These are phyloP conservation scores for Pseudoturritis turrita DNA, from an alignment of 345 rosid genomes.

Conservation along the genomic window DNA sequence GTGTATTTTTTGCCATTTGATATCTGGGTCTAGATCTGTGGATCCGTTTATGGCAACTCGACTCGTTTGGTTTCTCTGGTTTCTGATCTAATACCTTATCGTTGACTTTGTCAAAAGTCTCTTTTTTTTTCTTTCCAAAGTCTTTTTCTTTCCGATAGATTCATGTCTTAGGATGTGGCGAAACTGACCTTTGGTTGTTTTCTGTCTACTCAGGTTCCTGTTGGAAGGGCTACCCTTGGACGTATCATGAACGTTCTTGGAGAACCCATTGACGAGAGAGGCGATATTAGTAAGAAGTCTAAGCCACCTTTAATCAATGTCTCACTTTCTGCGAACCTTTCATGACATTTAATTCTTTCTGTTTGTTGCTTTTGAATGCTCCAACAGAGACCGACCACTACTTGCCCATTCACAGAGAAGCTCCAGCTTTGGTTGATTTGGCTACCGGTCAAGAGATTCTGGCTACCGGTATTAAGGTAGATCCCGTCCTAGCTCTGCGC, in stretches of 20 bases:
- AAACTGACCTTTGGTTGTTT: neutral
- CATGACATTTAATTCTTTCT: neutral
- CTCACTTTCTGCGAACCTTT: neutral
- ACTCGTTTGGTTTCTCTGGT: neutral
- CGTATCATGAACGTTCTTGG: constrained; percentile 98
- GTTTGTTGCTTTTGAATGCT: no score
- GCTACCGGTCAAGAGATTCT: constrained; percentile 94
- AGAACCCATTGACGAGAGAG: constrained; percentile 89
- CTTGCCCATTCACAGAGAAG: constrained; percentile 95
- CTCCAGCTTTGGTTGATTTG: constrained; percentile 89
- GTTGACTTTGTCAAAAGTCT: constrained; percentile 18
- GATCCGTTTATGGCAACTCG: neutral
- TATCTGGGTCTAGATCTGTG: constrained; percentile 9
- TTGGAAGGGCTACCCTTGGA: constrained; percentile 96
- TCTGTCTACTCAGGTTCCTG: constrained; percentile 77
- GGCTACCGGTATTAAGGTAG: constrained; percentile 89
- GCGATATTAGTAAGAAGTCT: constrained; percentile 66
- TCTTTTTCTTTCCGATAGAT: neutral
- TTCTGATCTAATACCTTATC: neutral
- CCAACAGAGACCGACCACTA: constrained; percentile 89
- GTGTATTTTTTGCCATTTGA: no score
- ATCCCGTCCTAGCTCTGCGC: neutral
- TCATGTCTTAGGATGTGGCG: neutral
- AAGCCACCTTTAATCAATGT: neutral
- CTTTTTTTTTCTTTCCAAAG: neutral